Percentiles rank a stretch among this genome's conserved stretches.
Conservation (phyloP, 768 basidiomycete species). For the Tulasnella sp. region DNA sequence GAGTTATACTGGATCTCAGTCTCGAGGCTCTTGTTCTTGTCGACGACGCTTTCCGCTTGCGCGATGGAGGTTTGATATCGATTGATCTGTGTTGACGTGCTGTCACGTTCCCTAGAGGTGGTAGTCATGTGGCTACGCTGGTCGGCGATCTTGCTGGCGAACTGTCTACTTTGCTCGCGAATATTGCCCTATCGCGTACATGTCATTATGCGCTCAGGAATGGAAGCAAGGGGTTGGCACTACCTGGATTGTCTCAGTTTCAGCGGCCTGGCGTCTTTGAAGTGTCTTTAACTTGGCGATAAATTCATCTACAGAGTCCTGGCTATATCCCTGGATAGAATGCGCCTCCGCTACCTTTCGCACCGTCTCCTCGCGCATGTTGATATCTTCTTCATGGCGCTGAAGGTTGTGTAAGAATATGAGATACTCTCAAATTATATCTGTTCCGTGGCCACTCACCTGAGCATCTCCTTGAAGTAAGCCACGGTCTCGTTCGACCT, state of each 20-base stretch:
- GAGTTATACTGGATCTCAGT: slow-evolving; percentile 20
- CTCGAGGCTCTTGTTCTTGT: slow-evolving; percentile 12
- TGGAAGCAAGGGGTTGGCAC: neutral
- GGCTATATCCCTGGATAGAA: slow-evolving; percentile 63
- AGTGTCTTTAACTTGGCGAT: slow-evolving; percentile 51
- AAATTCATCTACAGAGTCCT: slow-evolving; percentile 65
- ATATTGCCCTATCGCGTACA: slow-evolving; percentile 41
- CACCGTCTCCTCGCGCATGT: slow-evolving; percentile 63
- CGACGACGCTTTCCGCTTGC: slow-evolving; percentile 5
- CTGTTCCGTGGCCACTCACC: too few species aligned
- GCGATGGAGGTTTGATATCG: slow-evolving; percentile 39
- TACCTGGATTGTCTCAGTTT: slow-evolving; percentile 63
- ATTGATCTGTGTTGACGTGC: slow-evolving; percentile 41
- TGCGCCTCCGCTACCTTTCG: slow-evolving; percentile 56
- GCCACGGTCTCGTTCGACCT: slow-evolving; percentile 34
- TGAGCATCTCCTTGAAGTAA: slow-evolving; percentile 62
- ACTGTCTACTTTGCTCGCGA: too few species aligned
- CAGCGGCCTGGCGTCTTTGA: slow-evolving; percentile 48
- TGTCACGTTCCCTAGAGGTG: slow-evolving; percentile 36
- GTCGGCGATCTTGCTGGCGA: slow-evolving; percentile 45
- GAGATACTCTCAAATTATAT: too few species aligned
- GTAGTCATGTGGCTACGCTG: slow-evolving; percentile 30
- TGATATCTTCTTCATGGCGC: slow-evolving; percentile 63
- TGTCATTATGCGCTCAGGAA: slow-evolving; percentile 38
- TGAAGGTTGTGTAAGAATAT: slow-evolving; percentile 26